Conservation (phyloP, 305 asterid genomes). For the Ajuga reptans region DNA sequence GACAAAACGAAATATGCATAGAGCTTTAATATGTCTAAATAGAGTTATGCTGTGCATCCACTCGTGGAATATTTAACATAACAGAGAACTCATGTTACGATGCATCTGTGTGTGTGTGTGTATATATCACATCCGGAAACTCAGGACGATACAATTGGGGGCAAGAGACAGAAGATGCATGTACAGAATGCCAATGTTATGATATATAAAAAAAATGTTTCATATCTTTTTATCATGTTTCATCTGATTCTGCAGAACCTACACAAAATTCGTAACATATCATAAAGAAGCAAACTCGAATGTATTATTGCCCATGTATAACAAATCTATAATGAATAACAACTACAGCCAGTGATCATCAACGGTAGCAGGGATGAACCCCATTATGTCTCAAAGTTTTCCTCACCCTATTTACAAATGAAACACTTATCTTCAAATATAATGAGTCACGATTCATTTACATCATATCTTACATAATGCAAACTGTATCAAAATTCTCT, state of each 20-base stretch:
- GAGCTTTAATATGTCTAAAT: not conserved
- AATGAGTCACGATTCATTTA: not conserved
- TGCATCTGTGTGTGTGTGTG: no score
- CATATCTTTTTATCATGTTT: not conserved
- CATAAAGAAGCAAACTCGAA: not conserved
- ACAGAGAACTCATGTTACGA: not conserved
- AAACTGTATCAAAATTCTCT: not conserved
- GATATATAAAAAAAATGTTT: not conserved
- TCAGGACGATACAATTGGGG: not conserved
- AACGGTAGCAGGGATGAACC: not conserved
- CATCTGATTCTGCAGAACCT: not conserved
- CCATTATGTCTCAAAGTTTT: not conserved
- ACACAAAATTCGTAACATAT: not conserved
- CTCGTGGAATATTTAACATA: no score
- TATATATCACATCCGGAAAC: no score
- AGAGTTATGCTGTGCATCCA: no score
- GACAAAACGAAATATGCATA: no score
- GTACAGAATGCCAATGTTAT: not conserved
- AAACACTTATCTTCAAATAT: not conserved
- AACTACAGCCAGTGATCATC: not conserved
- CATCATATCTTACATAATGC: not conserved
- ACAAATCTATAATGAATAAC: not conserved
- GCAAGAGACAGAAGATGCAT: not conserved
- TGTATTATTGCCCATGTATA: not conserved
- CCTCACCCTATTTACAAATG: not conserved